These are phyloP conservation scores for Globisporangium paddicum DNA, from an alignment of 352 stramenopile genomes.

Conservation along the genomic window DNA sequence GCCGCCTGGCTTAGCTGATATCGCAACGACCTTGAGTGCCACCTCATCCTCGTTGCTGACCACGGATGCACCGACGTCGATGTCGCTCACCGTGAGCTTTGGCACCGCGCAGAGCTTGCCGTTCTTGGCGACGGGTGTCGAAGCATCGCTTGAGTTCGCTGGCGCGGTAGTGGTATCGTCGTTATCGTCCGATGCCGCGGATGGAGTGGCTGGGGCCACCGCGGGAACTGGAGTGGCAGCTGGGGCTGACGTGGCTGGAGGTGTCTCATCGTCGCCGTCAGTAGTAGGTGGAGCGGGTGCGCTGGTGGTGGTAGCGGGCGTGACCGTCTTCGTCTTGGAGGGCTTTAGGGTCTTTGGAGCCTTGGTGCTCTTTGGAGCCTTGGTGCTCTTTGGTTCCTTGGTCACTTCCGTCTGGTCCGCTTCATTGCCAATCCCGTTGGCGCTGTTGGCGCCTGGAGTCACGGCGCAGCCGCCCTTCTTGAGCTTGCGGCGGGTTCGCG, in stretches of 20 bases:
- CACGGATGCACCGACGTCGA: conserved; percentile 30
- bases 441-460: background rate
- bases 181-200: background rate
- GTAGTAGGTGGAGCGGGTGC: background rate
- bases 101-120: conserved; percentile 39
- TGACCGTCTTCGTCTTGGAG: background rate
- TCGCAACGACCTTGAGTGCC: conserved; percentile 40
- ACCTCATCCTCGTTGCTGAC: conserved; percentile 48
- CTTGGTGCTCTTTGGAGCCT: no score
- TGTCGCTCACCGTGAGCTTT: conserved; percentile 32
- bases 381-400: background rate
- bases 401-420: background rate
- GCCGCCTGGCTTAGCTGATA: conserved; percentile 34
- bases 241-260: background rate
- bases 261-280: background rate
- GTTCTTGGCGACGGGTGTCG: conserved; percentile 14
- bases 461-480: conserved; percentile 9
- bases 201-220: background rate
- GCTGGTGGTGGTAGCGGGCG: background rate
- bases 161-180: conserved; percentile 2
- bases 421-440: background rate
- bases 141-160: background rate
- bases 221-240: background rate
- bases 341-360: background rate
- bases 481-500: conserved; percentile 1